Percentiles rank a stretch among this genome's conserved stretches.
Evolutionary conservation across 768 basidiomycete genomes (phyloP).

Genomic region (Phlebiopsis flavidoalba): DNA sequence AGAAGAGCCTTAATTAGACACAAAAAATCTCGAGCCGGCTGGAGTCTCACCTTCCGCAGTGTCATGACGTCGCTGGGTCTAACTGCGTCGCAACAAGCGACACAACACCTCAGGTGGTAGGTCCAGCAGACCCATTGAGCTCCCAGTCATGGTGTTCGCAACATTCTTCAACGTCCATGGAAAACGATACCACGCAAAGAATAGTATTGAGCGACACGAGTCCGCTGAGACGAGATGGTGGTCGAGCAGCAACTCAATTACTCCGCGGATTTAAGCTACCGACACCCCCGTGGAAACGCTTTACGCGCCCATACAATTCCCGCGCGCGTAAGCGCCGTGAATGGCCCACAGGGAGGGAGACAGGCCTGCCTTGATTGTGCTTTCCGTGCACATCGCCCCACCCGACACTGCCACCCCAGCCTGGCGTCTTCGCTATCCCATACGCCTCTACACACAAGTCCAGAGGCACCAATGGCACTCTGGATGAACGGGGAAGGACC

Average conservation of each 20-base stretch:
- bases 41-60: background rate
- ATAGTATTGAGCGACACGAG: no score
- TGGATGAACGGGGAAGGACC: conserved; percentile 22
- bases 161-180: no score
- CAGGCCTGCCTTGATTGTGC: background rate
- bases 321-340: background rate
- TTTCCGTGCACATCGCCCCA: background rate
- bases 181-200: no score
- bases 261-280: background rate
- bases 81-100: background rate
- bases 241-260: background rate
- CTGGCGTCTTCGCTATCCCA: conserved; percentile 61
- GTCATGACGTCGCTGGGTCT: background rate
- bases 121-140: background rate
- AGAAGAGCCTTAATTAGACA: no score
- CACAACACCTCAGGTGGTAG: background rate
- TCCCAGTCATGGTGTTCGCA: no score
- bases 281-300: background rate
- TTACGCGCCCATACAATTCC: background rate
- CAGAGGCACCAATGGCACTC: conserved; percentile 27
- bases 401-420: conserved; percentile 59
- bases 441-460: conserved; percentile 45
- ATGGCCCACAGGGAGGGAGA: background rate
- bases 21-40: no score
- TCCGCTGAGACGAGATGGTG: no score